A percentile compares a stretch with the other conserved stretches of the same genome.
phyloP scores from a whole-genome alignment of 2,329 filamentous ascomycete species.

The Akanthomyces uredinophilus region DNA sequence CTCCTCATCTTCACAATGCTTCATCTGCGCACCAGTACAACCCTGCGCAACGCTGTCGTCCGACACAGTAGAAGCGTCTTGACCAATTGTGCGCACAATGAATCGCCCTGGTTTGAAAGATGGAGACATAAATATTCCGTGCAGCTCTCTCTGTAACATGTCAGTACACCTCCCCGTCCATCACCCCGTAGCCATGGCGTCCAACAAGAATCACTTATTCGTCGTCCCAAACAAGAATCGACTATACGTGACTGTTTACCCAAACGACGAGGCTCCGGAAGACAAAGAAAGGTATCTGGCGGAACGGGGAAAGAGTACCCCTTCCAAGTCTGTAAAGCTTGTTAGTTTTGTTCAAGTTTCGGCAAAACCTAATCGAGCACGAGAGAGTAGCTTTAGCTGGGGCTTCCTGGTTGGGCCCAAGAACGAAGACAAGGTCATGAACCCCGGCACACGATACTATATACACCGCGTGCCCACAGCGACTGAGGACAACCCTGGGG shows the following conservation, averaged over 20 bases:
- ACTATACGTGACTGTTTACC: conserved; percentile 10
- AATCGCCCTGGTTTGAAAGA: background rate
- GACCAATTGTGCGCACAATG: background rate
- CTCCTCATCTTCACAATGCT: background rate
- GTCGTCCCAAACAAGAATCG: conserved; percentile 6
- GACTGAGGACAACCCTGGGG: background rate
- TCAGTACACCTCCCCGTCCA: background rate
- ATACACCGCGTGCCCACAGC: background rate
- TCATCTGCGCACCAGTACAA: background rate
- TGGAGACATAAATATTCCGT: background rate
- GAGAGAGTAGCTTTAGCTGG: conserved; percentile 11
- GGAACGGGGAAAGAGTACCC: too few relatives aligned
- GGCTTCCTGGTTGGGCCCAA: conserved; percentile 13
- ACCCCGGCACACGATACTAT: conserved; percentile 6
- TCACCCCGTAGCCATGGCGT: background rate
- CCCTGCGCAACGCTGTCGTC: conserved; percentile 4
- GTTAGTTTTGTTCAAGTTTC: background rate
- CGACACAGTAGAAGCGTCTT: background rate
- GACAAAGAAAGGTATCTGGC: conserved; percentile 3
- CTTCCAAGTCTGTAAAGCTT: background rate
- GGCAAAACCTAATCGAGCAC: background rate
- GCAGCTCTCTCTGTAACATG: background rate
- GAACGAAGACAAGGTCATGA: conserved; percentile 10
- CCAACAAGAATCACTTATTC: conserved; percentile 4
- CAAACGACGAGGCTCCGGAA: conserved; percentile 2